Conservation (phyloP, 1,139 yeast species). For the Pichia sp. region DNA sequence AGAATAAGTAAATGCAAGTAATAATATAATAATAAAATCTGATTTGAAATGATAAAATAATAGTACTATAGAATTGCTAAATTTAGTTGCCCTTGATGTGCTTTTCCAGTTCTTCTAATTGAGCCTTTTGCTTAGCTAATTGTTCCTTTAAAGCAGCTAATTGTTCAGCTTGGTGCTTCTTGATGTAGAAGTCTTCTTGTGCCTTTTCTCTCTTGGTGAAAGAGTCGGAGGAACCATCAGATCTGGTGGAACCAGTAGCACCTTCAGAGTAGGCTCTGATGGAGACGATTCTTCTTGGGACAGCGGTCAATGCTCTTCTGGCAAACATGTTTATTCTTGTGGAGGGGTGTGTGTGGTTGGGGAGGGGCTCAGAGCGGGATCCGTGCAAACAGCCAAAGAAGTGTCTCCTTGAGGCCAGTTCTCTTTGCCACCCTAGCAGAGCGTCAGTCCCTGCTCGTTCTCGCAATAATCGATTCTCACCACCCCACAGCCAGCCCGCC, state of each 20-base stretch:
- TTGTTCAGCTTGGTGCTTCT: slow-evolving; percentile 62
- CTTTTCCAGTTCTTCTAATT: slow-evolving; percentile 36
- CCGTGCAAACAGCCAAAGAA: too few relatives aligned
- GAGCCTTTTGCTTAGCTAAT: slow-evolving; percentile 50
- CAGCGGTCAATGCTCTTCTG: slow-evolving; percentile 37
- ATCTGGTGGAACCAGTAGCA: slow-evolving; percentile 53
- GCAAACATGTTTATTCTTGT: slow-evolving; percentile 28
- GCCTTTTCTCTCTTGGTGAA: slow-evolving; percentile 71
- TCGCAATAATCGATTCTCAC: too few relatives aligned
- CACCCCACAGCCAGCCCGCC: too few relatives aligned
- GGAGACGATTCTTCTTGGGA: slow-evolving; percentile 33
- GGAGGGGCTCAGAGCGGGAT: too few relatives aligned
- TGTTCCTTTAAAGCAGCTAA: slow-evolving; percentile 51
- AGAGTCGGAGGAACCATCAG: slow-evolving; percentile 47
- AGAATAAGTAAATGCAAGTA: background rate
- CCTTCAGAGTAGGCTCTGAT: slow-evolving; percentile 52
- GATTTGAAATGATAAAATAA: too few relatives aligned
- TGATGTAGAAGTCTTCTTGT: slow-evolving; percentile 62
- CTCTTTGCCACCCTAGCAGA: too few relatives aligned
- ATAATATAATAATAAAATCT: background rate
- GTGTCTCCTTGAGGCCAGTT: too few relatives aligned
- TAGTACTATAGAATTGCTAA: too few relatives aligned
- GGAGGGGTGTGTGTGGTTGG: slow-evolving; percentile 4
- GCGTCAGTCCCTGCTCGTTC: too few relatives aligned
- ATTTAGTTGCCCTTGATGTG: slow-evolving; percentile 19